Evolutionary conservation across 83 land plant genomes (phyloP).

Genomic region (Thuja plicata): DNA sequence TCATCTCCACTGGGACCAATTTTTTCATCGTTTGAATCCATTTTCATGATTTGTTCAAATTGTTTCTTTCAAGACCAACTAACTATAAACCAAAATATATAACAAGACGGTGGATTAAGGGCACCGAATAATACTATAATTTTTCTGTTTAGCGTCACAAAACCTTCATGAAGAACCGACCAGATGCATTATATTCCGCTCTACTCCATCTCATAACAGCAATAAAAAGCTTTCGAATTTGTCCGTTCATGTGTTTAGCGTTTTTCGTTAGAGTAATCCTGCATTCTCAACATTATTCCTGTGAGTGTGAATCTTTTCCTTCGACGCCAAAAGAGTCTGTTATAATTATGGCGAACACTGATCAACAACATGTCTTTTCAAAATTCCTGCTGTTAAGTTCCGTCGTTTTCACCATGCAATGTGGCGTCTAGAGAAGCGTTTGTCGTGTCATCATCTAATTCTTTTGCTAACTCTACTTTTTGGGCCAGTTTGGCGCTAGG

Average conservation of each 20-base stretch:
- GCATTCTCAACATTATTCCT: not conserved
- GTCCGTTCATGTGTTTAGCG: not conserved
- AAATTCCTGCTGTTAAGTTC: too few species aligned
- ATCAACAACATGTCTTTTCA: not conserved
- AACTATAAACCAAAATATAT: not conserved
- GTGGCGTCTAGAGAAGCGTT: too few species aligned
- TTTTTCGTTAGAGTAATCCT: not conserved
- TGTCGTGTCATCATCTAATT: too few species aligned
- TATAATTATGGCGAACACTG: not conserved
- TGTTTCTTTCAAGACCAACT: not conserved
- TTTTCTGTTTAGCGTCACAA: not conserved
- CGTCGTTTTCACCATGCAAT: too few species aligned
- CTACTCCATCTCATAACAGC: not conserved
- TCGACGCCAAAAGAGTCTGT: not conserved
- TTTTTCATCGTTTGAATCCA: not conserved
- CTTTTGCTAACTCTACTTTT: too few species aligned
- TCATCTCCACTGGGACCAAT: not conserved
- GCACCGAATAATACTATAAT: not conserved
- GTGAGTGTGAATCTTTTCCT: not conserved
- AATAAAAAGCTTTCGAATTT: not conserved
- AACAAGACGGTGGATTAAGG: not conserved
- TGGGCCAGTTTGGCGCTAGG: too few species aligned
- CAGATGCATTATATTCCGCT: not conserved
- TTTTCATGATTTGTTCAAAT: not conserved
- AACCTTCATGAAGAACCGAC: not conserved